A percentile compares a stretch with the other conserved stretches of the same genome.
These are phyloP conservation scores for Multifurca ochricompacta DNA, from an alignment of 768 basidiomycete species.

Conservation along the genomic window DNA sequence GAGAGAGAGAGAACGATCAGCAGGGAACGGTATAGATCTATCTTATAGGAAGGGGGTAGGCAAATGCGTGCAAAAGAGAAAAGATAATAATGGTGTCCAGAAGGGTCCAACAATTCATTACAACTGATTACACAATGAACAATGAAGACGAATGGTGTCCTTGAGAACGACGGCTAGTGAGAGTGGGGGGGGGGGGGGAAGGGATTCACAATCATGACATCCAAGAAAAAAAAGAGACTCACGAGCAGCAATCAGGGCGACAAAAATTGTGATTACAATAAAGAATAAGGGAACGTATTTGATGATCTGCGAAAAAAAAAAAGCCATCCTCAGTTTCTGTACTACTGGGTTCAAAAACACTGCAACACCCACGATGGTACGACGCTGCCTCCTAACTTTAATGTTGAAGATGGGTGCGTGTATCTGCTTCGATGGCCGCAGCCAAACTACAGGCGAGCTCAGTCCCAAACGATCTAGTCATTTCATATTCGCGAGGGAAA, in stretches of 20 bases:
- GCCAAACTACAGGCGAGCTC: slow-evolving; percentile 90
- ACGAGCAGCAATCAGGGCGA: slow-evolving; percentile 73
- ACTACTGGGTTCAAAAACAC: background rate
- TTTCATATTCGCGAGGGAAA: slow-evolving; percentile 8
- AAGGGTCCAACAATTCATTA: slow-evolving; percentile 33
- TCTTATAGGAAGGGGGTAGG: background rate
- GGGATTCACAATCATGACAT: background rate
- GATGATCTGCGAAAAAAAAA: slow-evolving; percentile 55
- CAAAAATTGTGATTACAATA: slow-evolving; percentile 57
- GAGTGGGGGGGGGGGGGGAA: too few species aligned
- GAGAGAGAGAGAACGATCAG: too few species aligned
- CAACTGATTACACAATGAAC: slow-evolving; percentile 60
- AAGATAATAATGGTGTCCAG: background rate
- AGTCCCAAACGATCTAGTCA: slow-evolving; percentile 21
- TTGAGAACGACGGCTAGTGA: slow-evolving; percentile 57
- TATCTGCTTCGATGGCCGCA: slow-evolving; percentile 90
- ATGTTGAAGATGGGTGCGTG: slow-evolving; percentile 85
- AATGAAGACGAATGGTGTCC: slow-evolving; percentile 49
- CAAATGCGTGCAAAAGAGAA: background rate
- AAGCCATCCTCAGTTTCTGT: background rate
- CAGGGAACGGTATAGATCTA: slow-evolving; percentile 12
- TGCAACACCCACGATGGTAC: slow-evolving; percentile 68
- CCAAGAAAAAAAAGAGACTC: slow-evolving; percentile 29
- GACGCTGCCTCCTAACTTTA: slow-evolving; percentile 83
- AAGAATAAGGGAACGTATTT: slow-evolving; percentile 79